Evolutionary conservation across 768 basidiomycete genomes (phyloP).

Genomic region (Trametes gibbosa): DNA sequence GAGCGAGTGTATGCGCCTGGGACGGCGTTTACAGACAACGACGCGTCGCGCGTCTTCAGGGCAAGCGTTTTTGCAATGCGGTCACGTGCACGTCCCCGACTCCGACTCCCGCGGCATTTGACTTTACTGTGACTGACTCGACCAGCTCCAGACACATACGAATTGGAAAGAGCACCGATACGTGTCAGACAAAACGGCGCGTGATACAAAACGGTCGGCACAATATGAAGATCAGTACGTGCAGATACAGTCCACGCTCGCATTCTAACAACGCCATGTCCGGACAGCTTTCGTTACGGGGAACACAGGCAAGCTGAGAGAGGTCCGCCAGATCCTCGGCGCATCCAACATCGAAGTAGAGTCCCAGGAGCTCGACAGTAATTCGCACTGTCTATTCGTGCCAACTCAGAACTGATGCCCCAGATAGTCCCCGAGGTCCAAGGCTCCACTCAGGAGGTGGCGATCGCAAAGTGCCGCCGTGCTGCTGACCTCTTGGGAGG

Average conservation of each 20-base stretch:
- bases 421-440: slow-evolving; percentile 86
- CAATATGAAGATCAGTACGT: neutral
- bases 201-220: neutral
- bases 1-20: too few relatives aligned
- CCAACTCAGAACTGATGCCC: neutral
- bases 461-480: slow-evolving; percentile 77
- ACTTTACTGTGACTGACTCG: slow-evolving; percentile 1
- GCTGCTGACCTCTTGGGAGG: slow-evolving; percentile 78
- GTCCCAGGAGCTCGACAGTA: slow-evolving; percentile 77
- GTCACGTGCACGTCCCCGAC: slow-evolving; percentile 2
- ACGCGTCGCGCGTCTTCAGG: slow-evolving; percentile 23
- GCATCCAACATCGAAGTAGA: slow-evolving; percentile 72
- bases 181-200: too few relatives aligned
- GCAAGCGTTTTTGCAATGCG: slow-evolving; percentile 15
- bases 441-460: slow-evolving; percentile 89
- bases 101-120: neutral
- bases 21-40: too few relatives aligned
- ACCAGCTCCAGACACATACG: too few relatives aligned
- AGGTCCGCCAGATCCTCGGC: slow-evolving; percentile 81
- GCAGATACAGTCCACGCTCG: neutral
- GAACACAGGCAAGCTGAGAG: slow-evolving; percentile 88
- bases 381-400: slow-evolving; percentile 29
- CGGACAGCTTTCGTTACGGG: slow-evolving; percentile 87
- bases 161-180: too few relatives aligned
- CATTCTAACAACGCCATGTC: too few relatives aligned